Percentiles rank a stretch among this genome's conserved stretches.
Evolutionary conservation across 2,329 filamentous ascomycete genomes (phyloP).

Genomic region (Epichloe bromicola): DNA sequence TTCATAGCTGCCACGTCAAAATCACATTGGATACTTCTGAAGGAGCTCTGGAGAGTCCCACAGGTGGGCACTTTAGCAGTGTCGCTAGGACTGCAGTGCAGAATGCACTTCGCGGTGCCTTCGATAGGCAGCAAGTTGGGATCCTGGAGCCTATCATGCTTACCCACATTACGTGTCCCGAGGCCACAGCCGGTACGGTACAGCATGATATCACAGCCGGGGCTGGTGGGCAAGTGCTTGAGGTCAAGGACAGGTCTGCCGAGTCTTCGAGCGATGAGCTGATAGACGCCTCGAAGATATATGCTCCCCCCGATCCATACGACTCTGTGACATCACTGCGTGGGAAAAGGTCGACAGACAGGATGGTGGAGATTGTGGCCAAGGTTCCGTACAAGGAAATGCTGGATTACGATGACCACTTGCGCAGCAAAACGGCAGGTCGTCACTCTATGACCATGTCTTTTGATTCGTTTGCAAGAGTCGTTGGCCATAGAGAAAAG

Average conservation of each 20-base stretch:
- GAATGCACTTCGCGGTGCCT: conserved; percentile 51
- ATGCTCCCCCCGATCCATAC: conserved; percentile 73
- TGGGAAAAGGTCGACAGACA: conserved; percentile 34
- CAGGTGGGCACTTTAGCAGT: conserved; percentile 56
- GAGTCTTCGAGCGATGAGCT: conserved; percentile 21
- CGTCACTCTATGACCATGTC: conserved; percentile 50
- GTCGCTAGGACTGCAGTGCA: conserved; percentile 50
- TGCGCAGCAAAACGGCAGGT: conserved; percentile 79
- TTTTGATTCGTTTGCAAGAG: conserved; percentile 43
- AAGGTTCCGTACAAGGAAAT: conserved; percentile 91
- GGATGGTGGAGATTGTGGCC: conserved; percentile 58
- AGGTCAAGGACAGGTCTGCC: conserved; percentile 46
- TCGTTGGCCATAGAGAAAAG: conserved; percentile 42
- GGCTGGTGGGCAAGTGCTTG: conserved; percentile 59
- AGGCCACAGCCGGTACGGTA: conserved; percentile 66
- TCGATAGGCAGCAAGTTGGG: conserved; percentile 39
- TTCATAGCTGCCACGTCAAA: conserved; percentile 62
- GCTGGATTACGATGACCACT: conserved; percentile 83
- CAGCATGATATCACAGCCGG: conserved; percentile 69
- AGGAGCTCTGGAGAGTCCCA: conserved; percentile 42
- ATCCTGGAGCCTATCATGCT: conserved; percentile 93
- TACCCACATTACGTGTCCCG: conserved; percentile 71
- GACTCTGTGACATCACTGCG: conserved; percentile 44
- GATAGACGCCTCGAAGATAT: conserved; percentile 65
- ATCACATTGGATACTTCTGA: conserved; percentile 54